A percentile compares a stretch with the other conserved stretches of the same genome.
These are phyloP conservation scores for Saccharomycopsis hybrid DNA, from an alignment of 1,139 yeast species.

Conservation along the genomic window DNA sequence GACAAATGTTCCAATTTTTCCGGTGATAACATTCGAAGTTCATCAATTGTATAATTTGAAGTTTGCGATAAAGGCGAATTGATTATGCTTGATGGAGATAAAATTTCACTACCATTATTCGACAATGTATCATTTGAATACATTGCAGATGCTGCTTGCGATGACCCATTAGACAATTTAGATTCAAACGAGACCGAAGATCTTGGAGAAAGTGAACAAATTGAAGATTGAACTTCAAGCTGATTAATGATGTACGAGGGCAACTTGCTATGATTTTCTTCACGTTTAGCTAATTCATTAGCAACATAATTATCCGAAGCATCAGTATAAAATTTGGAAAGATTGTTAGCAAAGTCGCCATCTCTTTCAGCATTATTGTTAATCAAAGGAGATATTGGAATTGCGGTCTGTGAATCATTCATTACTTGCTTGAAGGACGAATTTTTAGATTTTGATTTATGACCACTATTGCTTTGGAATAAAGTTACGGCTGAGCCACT, in stretches of 20 bases:
- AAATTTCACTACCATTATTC: neutral
- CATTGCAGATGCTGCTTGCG: neutral
- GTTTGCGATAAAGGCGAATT: slow-evolving; percentile 24
- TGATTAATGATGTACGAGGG: slow-evolving; percentile 20
- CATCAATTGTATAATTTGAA: slow-evolving; percentile 38
- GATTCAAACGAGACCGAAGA: slow-evolving; percentile 8
- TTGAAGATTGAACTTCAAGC: slow-evolving; percentile 16
- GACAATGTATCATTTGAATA: neutral
- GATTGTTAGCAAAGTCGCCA: slow-evolving; percentile 16
- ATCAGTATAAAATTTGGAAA: slow-evolving; percentile 17
- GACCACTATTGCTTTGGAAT: neutral
- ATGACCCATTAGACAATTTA: neutral
- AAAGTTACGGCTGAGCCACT: slow-evolving; percentile 13
- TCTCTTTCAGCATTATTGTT: slow-evolving; percentile 7
- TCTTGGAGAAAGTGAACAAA: slow-evolving; percentile 8
- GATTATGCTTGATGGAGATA: slow-evolving; percentile 2
- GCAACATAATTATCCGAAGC: slow-evolving; percentile 16
- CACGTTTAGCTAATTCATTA: slow-evolving; percentile 18
- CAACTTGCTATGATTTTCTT: slow-evolving; percentile 14
- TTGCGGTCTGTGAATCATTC: slow-evolving; percentile 13
- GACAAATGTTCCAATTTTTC: slow-evolving; percentile 36
- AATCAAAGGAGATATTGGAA: slow-evolving; percentile 20
- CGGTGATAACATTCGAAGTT: slow-evolving; percentile 38
- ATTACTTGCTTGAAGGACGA: slow-evolving; percentile 7
- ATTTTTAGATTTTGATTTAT: neutral